Base-by-base conservation (phyloP, 2,329 filamentous ascomycete species). In the Talaromyces sp. region DNA sequence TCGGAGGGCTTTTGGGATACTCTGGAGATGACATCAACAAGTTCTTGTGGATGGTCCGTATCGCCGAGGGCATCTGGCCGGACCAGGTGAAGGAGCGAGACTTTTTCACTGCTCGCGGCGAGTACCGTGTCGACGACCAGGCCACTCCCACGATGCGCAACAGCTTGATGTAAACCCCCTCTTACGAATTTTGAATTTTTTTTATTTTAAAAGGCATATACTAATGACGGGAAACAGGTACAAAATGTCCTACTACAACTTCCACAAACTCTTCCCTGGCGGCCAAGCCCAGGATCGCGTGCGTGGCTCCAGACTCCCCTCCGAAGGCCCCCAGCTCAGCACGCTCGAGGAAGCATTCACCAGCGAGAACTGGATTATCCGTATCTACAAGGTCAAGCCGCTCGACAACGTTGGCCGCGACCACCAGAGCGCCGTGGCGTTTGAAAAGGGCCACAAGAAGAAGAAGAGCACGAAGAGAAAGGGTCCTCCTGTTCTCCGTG, bases 231-330 rank as follows among this genome's bases (percentile, higher is more conserved):
- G 27, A 49, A 53, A 35, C 66, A 96, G 93, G 91, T 99, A 99
- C 86, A 99, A 99, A 85, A 97, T 99, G 93, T 97, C 92, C 24
- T 99, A 99, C 84, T 90, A 99, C 86, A 98, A 98, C 84, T 99
- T 90, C 82, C 86, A 93, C 77, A 80, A 84, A 53, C 86, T 99
- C 64, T 99, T 98, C 85, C 93, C 93, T 51, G 84, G 89, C 2
- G 95, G 95, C 64, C 92, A 98, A 78, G 93, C 91, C 38, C 81
- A 87, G 68, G 95, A 99, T 75, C 89, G 95, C 68, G 95, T 99
- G 65, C 92, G 95, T 72, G 87, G 88, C 66, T 84, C 85, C 41
- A 86, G 85, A 63, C 80, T 98, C 56, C 96, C 95, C n/a, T 86
- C 91, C 13, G 84, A 92, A 67, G 89, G 91, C 1, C 95, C 95